These are phyloP conservation scores for Mortierella hygrophila DNA, from an alignment of 192 early-diverging fungal species.

Conservation along the genomic window DNA sequence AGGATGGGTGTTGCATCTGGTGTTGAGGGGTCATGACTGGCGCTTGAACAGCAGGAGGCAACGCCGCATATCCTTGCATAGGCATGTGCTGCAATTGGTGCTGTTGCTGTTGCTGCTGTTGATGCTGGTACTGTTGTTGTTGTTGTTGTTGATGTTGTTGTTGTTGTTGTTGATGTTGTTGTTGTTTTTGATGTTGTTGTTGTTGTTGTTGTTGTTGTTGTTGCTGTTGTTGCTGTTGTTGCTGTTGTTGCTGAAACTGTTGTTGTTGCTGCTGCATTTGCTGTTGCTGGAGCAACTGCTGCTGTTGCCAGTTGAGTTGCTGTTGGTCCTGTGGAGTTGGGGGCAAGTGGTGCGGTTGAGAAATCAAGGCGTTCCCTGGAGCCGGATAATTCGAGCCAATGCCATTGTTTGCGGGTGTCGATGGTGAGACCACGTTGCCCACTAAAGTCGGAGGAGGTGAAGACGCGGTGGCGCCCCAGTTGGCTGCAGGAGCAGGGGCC, in stretches of 20 bases:
- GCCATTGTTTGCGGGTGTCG: not conserved
- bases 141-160: not conserved
- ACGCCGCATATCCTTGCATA: not conserved
- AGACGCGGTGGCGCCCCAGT: not conserved
- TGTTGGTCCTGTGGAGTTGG: constrained; percentile 1
- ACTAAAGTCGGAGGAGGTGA: not conserved
- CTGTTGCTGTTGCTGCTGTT: not conserved
- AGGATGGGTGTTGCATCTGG: not conserved
- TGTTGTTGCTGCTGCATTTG: constrained; percentile 12
- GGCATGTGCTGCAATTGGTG: constrained; percentile 1
- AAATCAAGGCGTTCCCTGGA: not conserved
- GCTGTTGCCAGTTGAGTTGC: not conserved
- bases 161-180: not conserved
- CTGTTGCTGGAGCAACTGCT: constrained; percentile 2
- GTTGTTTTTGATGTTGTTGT: not conserved
- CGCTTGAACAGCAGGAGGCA: too few relatives aligned
- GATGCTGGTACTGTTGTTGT: not conserved
- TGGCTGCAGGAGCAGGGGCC: not conserved
- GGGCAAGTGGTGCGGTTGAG: not conserved
- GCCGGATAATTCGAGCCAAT: not conserved
- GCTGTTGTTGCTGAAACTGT: not conserved
- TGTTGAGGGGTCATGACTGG: not conserved
- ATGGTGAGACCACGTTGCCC: not conserved
- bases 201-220: not conserved
- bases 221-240: not conserved